Conservation (phyloP, 2,329 filamentous ascomycete genomes). For the Sporothrix curviconia region DNA sequence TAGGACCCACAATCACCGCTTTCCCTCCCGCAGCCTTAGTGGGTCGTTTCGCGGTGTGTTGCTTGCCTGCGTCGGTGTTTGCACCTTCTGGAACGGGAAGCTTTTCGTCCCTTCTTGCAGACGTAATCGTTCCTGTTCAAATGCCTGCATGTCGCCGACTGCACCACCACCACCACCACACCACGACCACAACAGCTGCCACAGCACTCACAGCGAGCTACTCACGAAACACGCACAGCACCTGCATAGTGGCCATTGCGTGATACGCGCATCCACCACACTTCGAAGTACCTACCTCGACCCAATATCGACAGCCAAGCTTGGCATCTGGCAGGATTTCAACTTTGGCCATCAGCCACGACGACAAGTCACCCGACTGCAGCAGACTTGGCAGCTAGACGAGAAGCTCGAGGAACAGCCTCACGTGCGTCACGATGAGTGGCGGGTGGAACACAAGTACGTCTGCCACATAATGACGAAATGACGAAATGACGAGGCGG, state of each 20-base stretch:
- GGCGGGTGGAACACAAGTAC: conserved; percentile 84
- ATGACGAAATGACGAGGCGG: not conserved
- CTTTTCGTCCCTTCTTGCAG: too few species aligned
- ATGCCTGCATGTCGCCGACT: not conserved
- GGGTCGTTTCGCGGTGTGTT: too few species aligned
- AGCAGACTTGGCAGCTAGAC: not conserved
- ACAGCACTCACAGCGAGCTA: not conserved
- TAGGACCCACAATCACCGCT: too few species aligned
- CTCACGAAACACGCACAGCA: not conserved
- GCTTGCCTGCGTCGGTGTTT: too few species aligned
- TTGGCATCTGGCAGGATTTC: not conserved
- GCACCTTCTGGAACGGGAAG: not conserved
- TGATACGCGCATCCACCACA: not conserved
- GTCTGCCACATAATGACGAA: conserved; percentile 23
- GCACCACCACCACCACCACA: not conserved
- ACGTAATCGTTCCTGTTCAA: not conserved
- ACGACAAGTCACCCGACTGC: too few species aligned
- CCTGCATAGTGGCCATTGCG: not conserved
- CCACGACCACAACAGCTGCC: not conserved
- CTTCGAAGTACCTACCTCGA: not conserved
- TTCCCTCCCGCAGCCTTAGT: too few species aligned
- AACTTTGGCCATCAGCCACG: not conserved
- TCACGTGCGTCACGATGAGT: conserved; percentile 24
- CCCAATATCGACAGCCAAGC: not conserved
- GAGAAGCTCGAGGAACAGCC: not conserved